These are phyloP conservation scores for Metschnikowia lochheadii DNA, from an alignment of 805 yeast species.

Conservation along the genomic window DNA sequence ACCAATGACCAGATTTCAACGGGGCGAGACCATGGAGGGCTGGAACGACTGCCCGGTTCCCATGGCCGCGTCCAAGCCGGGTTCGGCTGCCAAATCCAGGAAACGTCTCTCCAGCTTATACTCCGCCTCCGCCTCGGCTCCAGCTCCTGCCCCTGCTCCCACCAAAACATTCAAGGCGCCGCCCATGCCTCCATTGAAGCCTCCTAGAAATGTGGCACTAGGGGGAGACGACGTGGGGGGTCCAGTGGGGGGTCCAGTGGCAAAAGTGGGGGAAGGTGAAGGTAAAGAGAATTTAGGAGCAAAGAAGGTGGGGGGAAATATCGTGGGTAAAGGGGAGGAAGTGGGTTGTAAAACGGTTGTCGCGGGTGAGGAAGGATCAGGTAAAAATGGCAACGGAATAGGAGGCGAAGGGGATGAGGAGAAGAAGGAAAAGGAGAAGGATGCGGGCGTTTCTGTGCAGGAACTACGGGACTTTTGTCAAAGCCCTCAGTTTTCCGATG, in stretches of 20 bases:
- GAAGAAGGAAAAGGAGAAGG: neutral
- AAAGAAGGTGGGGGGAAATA: too few relatives aligned
- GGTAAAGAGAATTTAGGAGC: neutral
- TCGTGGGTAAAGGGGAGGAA: too few relatives aligned
- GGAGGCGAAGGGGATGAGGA: neutral
- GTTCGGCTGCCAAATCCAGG: slow-evolving; percentile 8
- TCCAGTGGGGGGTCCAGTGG: neutral
- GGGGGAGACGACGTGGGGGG: neutral
- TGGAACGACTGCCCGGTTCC: slow-evolving; percentile 62
- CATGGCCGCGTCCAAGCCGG: slow-evolving; percentile 14
- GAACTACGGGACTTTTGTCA: slow-evolving; percentile 9
- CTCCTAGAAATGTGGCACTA: neutral
- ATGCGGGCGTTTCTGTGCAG: neutral
- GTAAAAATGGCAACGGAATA: too few relatives aligned
- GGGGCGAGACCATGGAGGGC: slow-evolving; percentile 38
- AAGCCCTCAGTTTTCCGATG: slow-evolving; percentile 1
- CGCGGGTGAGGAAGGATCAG: too few relatives aligned
- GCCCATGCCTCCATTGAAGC: neutral
- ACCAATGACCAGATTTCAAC: slow-evolving; percentile 3
- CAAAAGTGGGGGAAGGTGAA: neutral
- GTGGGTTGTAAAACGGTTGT: too few relatives aligned
- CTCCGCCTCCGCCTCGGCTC: neutral
- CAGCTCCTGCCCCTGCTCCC: neutral
- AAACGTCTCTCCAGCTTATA: slow-evolving; percentile 10
- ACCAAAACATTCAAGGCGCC: neutral